These are phyloP conservation scores for Tuber calosporum DNA, from an alignment of 495 filamentous ascomycete genomes.

Conservation along the genomic window DNA sequence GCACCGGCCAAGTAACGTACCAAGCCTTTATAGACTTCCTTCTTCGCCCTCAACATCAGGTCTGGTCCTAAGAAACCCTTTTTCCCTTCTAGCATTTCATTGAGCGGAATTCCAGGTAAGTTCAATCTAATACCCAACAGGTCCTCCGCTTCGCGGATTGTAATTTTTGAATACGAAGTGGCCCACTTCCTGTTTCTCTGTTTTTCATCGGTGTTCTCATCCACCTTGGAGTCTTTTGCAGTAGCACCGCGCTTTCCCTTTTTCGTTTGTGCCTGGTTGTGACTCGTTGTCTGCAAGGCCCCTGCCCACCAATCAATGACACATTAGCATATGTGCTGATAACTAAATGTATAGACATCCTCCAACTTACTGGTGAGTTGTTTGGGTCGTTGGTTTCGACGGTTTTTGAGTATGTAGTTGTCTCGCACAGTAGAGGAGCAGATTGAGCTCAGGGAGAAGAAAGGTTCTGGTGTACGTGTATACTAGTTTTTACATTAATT, in stretches of 20 bases:
- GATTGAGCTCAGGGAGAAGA: too few relatives aligned
- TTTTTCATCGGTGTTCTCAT: too few relatives aligned
- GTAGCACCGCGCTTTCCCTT: neutral
- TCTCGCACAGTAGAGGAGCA: too few relatives aligned
- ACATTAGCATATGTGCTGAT: too few relatives aligned
- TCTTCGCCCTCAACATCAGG: conserved; percentile 8
- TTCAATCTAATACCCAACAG: neutral
- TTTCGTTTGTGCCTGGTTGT: neutral
- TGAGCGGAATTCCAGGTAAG: neutral
- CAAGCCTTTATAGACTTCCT: conserved; percentile 14
- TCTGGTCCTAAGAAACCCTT: neutral
- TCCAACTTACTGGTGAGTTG: too few relatives aligned
- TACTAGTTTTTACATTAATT: too few relatives aligned
- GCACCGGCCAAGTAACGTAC: conserved; percentile 11
- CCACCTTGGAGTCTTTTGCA: neutral
- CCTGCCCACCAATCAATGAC: too few relatives aligned
- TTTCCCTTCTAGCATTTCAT: neutral
- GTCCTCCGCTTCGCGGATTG: conserved; percentile 7
- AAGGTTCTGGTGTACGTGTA: too few relatives aligned
- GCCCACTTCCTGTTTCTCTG: conserved; percentile 9
- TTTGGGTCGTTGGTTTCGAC: too few relatives aligned
- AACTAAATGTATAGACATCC: too few relatives aligned
- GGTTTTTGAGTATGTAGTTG: too few relatives aligned
- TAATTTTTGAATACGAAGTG: conserved; percentile 15
- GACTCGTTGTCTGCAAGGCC: neutral